Conservation (phyloP, 2,329 filamentous ascomycete genomes). For the Calonectria pauciramosa region DNA sequence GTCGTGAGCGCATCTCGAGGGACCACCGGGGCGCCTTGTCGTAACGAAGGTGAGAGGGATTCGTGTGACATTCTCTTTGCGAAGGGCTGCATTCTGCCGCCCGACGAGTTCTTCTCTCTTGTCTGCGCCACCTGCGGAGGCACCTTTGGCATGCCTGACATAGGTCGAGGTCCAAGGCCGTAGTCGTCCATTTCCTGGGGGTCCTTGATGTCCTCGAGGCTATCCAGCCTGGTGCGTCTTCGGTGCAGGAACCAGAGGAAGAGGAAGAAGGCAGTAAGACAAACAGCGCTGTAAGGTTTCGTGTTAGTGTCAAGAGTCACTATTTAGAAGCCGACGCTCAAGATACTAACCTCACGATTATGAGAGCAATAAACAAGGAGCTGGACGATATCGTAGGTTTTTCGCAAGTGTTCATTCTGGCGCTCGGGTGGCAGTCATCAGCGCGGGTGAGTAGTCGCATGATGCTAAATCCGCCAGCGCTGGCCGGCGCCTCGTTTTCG, state of each 20-base stretch:
- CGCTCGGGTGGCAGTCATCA: constrained; percentile 32
- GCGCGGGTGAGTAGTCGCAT: constrained; percentile 38
- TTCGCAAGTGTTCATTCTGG: constrained; percentile 39
- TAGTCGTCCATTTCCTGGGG: constrained; percentile 47
- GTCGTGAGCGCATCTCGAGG: constrained; percentile 39
- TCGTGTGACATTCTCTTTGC: constrained; percentile 35
- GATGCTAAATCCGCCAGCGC: constrained; percentile 26
- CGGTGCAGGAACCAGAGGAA: constrained; percentile 40
- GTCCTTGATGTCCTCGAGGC: constrained; percentile 40
- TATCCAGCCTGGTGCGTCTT: constrained; percentile 34
- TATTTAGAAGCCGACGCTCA: background rate
- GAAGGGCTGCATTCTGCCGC: background rate
- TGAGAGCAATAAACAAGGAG: constrained; percentile 30
- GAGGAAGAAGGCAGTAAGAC: constrained; percentile 26
- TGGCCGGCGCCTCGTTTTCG: constrained; percentile 16
- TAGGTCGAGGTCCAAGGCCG: constrained; percentile 31
- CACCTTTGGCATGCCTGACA: constrained; percentile 29
- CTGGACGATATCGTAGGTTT: constrained; percentile 36
- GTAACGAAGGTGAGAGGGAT: constrained; percentile 42
- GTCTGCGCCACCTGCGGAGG: constrained; percentile 34
- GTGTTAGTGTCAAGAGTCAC: background rate
- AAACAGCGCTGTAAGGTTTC: constrained; percentile 11
- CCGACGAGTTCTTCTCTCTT: constrained; percentile 24
- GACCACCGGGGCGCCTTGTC: constrained; percentile 38
- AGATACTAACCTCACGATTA: constrained; percentile 32